These are phyloP conservation scores for Saccharomycopsis sp. DNA, from an alignment of 805 yeast species.

Conservation along the genomic window DNA sequence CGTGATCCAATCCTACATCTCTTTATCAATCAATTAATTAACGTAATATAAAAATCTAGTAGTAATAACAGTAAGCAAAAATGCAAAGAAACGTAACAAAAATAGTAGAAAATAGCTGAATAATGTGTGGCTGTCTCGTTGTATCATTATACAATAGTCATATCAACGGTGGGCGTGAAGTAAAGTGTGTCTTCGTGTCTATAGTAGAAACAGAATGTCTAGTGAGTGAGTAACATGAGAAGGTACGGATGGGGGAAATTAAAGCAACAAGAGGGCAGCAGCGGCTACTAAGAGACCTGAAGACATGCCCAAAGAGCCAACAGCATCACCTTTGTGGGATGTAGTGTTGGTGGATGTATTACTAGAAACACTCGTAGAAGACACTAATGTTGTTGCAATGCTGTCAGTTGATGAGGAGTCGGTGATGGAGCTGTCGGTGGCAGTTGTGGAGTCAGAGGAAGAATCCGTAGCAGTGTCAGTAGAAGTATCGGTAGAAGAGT, in stretches of 20 bases:
- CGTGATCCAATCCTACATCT: too few relatives aligned
- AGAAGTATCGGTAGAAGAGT: neutral
- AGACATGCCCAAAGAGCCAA: neutral
- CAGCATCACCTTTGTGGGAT: neutral
- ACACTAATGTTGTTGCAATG: too few relatives aligned
- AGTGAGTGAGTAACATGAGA: neutral
- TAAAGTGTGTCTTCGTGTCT: neutral
- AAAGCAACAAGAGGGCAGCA: neutral
- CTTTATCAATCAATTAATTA: too few relatives aligned
- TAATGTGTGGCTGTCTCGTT: neutral
- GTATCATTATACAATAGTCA: neutral
- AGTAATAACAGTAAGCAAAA: neutral
- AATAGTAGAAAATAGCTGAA: neutral
- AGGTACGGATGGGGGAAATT: neutral
- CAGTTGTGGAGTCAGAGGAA: neutral
- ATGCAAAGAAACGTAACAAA: neutral
- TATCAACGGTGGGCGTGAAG: neutral
- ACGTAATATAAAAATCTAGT: neutral
- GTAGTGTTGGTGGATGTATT: neutral
- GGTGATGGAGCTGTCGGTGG: neutral
- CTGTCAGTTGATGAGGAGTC: neutral
- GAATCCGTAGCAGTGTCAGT: neutral
- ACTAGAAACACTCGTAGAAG: neutral
- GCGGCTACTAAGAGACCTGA: constrained; percentile 1
- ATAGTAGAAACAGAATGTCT: neutral